Base-by-base conservation (phyloP, 352 stramenopile genomes). In the Globisporangium barbulae region DNA sequence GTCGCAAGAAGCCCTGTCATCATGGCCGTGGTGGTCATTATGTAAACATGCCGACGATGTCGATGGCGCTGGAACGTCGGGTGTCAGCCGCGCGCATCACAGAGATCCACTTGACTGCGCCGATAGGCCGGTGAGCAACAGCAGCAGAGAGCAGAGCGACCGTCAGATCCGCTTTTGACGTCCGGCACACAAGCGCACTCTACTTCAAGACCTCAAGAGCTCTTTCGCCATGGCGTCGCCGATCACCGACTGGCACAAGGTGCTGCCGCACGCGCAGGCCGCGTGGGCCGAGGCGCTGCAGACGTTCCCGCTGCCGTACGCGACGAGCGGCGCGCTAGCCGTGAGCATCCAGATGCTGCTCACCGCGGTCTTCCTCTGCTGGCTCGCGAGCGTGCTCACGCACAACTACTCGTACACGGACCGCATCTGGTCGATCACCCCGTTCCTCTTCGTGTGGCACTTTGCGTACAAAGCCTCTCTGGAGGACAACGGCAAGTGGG, bases 341-440 rank as follows among this genome's bases (percentile, higher is more conserved):
- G 63, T 83, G 50, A 64, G 66, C 22, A 59, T 90, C 30, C 81
- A 89, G 58, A 48, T 85, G 30, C 52, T 88, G 52, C 50, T 83
- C 12, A 65, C 65, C 41, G 44, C 83, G 21, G 68, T 81, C 54
- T 71, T 79, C 22, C 28, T 76, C 61, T 85, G 74, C 68, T 90
- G 79, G 79, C 15, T 89, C 41, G 78, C 73, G 12, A 90, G 81
- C 64, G 73, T 88, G 53, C 35, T 85, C 53, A 96, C 89, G n/a
- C 68, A 72, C 65, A 98, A 98, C 67, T 92, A 94, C 68, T 96
- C 83, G 62, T 90, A 97, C 79, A 90, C 91, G 0, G 93, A 98
- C 59, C 96, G 96, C n/a, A 39, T 98, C 45, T 98, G 93, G 93
- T 96, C 83, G 25, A 89, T 98, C 60, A 83, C 83, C 56, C 93